Conservation (phyloP, 768 basidiomycete species). For the Xanthoconium stramineum region DNA sequence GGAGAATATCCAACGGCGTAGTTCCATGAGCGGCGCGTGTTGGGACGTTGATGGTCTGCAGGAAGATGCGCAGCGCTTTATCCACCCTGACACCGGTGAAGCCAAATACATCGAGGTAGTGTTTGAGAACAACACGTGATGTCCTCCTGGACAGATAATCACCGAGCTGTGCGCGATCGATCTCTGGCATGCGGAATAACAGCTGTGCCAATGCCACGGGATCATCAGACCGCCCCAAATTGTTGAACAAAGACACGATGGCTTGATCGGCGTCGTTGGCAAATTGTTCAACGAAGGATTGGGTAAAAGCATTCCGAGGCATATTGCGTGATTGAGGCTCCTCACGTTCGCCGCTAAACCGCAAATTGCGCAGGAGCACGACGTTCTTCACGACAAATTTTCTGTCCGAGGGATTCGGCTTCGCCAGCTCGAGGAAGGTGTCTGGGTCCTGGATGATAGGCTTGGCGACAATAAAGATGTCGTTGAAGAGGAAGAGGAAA, state of each 20-base stretch:
- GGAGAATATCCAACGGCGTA: constrained; percentile 50
- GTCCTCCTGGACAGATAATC: constrained; percentile 75
- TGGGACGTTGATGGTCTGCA: constrained; percentile 76
- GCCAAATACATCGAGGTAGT: constrained; percentile 86
- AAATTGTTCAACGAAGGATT: constrained; percentile 77
- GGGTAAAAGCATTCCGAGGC: constrained; percentile 60
- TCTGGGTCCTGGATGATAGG: constrained; percentile 74
- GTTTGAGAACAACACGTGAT: constrained; percentile 72
- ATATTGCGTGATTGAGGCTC: constrained; percentile 49
- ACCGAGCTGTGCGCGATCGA: constrained; percentile 81
- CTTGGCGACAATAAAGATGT: constrained; percentile 91
- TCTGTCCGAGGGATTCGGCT: constrained; percentile 59
- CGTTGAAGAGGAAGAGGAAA: constrained; percentile 95
- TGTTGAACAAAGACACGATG: constrained; percentile 64
- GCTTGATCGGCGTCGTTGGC: constrained; percentile 77
- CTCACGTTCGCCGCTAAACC: constrained; percentile 66
- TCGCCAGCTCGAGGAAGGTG: constrained; percentile 52
- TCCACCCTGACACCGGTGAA: constrained; percentile 83
- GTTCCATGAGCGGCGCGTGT: constrained; percentile 33
- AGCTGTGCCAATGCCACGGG: constrained; percentile 71
- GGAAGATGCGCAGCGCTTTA: constrained; percentile 84
- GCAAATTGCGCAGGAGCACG: constrained; percentile 68
- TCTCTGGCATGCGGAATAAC: constrained; percentile 77
- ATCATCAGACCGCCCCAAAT: constrained; percentile 60
- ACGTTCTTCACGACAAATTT: constrained; percentile 89